These are phyloP conservation scores for Cladosporium cucumerinum DNA, from an alignment of 2,329 filamentous ascomycete species.

Conservation along the genomic window DNA sequence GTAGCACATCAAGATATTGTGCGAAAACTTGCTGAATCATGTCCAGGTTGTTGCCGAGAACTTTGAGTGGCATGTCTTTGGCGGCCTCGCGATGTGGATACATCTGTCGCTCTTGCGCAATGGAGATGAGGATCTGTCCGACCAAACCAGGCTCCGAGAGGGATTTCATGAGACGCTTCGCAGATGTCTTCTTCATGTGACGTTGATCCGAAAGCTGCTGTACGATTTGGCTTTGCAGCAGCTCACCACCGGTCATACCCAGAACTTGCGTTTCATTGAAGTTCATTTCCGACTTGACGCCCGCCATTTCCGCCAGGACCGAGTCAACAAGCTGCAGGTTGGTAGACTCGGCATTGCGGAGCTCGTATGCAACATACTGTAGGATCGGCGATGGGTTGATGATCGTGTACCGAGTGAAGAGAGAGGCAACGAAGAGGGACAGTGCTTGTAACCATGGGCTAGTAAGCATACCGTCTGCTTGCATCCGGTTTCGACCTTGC, in stretches of 20 bases:
- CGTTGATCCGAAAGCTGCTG: constrained; percentile 78
- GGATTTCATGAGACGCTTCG: constrained; percentile 74
- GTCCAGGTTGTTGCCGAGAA: constrained; percentile 81
- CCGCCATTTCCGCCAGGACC: constrained; percentile 87
- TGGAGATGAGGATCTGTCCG: constrained; percentile 78
- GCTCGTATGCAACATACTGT: constrained; percentile 83
- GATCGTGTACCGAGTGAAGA: constrained; percentile 80
- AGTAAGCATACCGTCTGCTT: constrained; percentile 68
- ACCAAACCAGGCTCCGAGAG: constrained; percentile 75
- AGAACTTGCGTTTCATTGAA: constrained; percentile 85
- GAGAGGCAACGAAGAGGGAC: constrained; percentile 84
- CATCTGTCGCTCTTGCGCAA: constrained; percentile 86
- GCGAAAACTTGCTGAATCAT: constrained; percentile 81
- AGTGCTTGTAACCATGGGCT: constrained; percentile 90
- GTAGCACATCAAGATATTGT: constrained; percentile 86
- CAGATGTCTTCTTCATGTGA: constrained; percentile 63
- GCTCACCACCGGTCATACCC: constrained; percentile 81
- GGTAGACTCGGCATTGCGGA: constrained; percentile 77
- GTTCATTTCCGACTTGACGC: constrained; percentile 79
- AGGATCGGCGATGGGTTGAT: constrained; percentile 83
- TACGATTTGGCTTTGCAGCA: constrained; percentile 75
- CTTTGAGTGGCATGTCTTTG: constrained; percentile 77
- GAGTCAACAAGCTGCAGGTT: constrained; percentile 90
- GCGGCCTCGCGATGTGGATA: constrained; percentile 74
- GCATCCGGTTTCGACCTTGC: constrained; percentile 56